Base-by-base conservation (phyloP, 1,284 basidiomycete species). In the Exobasidium rhododendri region DNA sequence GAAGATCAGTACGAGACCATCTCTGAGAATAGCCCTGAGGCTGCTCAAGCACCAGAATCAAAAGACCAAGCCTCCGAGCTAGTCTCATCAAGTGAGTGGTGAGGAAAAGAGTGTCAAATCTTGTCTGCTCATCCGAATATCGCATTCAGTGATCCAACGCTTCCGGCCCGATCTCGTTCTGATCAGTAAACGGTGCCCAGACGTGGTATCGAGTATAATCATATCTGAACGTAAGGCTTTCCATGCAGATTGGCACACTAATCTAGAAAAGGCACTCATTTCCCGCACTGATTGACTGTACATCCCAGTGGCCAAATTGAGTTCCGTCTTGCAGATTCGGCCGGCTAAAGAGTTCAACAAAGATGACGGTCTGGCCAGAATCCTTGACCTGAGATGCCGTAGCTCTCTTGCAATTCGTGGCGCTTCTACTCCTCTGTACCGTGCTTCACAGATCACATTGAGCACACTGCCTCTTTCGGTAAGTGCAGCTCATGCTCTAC, bases 161-260 rank as follows among this genome's bases (percentile, higher is more conserved):
- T 31, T 50, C 47, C 47, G 22, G 14, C 47, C 47, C 22, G 47
- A 50, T 50, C 47, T 50, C 7, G 47, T 50, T 7, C 22, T 50
- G 14, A 50, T 31, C 7, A 50, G 22, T 31, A 7, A 50, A 7
- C 22, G 29, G 7, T 50, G 47, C 20, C 47, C 47, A 24, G 14
- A 26, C 7, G 24, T 7, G 22, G 29, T 31, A 14, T 7, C 22
- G 29, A 31, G 29, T 31, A 26, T 31, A 20, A 7, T 50, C 10
- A 20, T 10, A 20, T 7, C 7, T 7, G 24, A 50, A 50, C 47
- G 47, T 20, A 50, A 26, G 47, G n/a, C n/a, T n/a, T n/a, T n/a
- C n/a, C n/a, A n/a, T n/a, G n/a, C n/a, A n/a, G n/a, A n/a, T n/a
- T n/a, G n/a, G n/a, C n/a, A n/a, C n/a, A n/a, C n/a, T n/a, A n/a